Base-by-base conservation (phyloP, 1,284 basidiomycete species). In the Ceratobasidium sp. region DNA sequence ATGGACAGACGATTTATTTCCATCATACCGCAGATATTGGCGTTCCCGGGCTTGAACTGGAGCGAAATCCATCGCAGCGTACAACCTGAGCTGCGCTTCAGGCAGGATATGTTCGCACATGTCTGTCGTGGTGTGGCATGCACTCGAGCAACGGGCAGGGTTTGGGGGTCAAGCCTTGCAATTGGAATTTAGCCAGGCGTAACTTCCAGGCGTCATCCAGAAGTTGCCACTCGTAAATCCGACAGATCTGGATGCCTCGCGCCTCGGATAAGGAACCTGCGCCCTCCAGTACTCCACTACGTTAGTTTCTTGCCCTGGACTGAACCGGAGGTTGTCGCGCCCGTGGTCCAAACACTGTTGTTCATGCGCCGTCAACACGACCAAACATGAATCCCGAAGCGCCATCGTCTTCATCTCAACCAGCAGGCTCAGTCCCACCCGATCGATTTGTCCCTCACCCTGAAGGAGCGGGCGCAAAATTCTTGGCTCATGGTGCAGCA, bases 51-150 rank as follows among this genome's bases (percentile, higher is more conserved):
- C 19, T 19, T 22, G 13, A n/a, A 58, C 29, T 14, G 54, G 27
- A 58, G 31, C n/a, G 14, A 59, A 59, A 24, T 59, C 58, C 19
- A n/a, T 11, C 37, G 58, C 13, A 39, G 58, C 22, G 29, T 39
- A 59, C 19, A 16, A 8, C 11, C 6, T 0, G 19, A 41, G n/a
- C n/a, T 19, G n/a, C n/a, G 22, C 58, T n/a, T 41, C 37, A n/a
- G n/a, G 9, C 22, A 39, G 19, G 19, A 41, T 14, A 22, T 59
- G 58, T 9, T 59, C 58, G n/a, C 58, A 59, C 58, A 59, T 59
- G 1, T 39, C 11, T 8, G 37, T 39, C 37, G 37, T 4, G 37
- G 34, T 8, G 34, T 8, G 34, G 34, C 34, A 34, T 39, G 37
- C 11, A 39, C 37, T 39, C 37, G 8, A 39, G 37, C 37, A 1